Base-by-base conservation (phyloP, 2,329 filamentous ascomycete species). In the Alternaria conjuncta region DNA sequence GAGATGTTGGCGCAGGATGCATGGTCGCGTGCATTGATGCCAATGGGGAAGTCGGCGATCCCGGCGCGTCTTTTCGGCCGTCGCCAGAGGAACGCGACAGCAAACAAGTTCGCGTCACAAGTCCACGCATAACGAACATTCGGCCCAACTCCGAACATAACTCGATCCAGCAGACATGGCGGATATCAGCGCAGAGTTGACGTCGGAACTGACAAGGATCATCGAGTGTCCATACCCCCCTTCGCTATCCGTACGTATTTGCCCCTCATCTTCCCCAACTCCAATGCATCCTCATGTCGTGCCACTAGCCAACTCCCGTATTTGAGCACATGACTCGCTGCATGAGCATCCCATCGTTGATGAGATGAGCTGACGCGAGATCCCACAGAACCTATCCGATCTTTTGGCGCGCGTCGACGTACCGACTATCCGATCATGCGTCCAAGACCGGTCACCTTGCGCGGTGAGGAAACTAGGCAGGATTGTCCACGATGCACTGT, bases 201-300 rank as follows among this genome's bases (percentile, higher is more conserved):
- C 79, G 28, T 67, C 72, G 18, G 84, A 86, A 72, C 70, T 86
- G 61, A 79, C 82, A 61, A 82, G 83, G 46, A 75, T 86, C 45
- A 76, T 86, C 44, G 79, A 81, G 7, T 82, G 84, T 32, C 81
- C 82, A 21, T 87, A 86, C 67, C 81, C 83, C n/a, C 81, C 84
- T 15, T 84, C 82, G 26, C 76, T 87, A 46, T 82, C 83, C 72
- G 85, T 86, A 75, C 71, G 78, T 75, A 76, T 25, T 41, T 32
- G 45, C 49, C 30, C 55, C 46, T 57, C 67, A 61, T 55, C 62
- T 53, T 21, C 60, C 60, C 51, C 28, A 55, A 64, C 41, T 44
- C 59, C 60, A 63, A 53, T 55, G 50, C 57, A 63, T 55, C 57
- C 44, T 49, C 28, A 44, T 49, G 55, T 64, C 60, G 65, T 67